Evolutionary conservation across 78 protist genomes (phyloP), one percentile per base, ranked within the genome.

Genomic region (Polysphondylium violaceum): DNA sequence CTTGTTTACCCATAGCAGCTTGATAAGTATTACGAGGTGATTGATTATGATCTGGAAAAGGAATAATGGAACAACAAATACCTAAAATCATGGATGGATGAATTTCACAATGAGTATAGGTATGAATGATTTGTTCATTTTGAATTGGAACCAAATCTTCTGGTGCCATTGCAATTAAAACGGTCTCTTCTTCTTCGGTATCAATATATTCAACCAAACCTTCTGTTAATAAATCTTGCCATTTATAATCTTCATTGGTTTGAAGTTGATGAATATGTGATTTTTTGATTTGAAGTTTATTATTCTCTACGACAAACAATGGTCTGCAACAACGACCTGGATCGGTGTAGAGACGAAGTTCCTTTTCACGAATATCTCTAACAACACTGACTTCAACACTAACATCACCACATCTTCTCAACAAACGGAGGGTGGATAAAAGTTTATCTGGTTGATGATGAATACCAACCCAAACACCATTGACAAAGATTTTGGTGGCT

Each of bases 11-110:
- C 99, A 99, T 99, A 69, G 99, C 99, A 11, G 98, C 90, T 87
- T 99, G 99, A 95, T 99, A 99, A 64, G 99, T 96, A 95, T 99
- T 99, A 23, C 99, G 98, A 44, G 99, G 99, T 11, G 98, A 93
- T 87, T 98, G 99, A 94, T 99, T 99, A 98, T 99, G 99, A 78
- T 99, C 99, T 33, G 99, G 99, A 97, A 99, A 99, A 29, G 99
- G 99, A 47, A 99, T 98, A 89, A 99, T 95, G 23, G 99, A 96
- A 11, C 99, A 99, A 63, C 98, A 97, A 43, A 99, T 97, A 69
- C 99, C 99, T 23, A 99, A 95, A 41, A 99, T 98, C 99, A 98
- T 97, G 33, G 99, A 81, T 58, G 99, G 99, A 89, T 99, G 99
- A 88, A 99, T 99, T 76, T 99, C 99, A 64, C 98, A 97, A 94